Conservation (phyloP, 2,329 filamentous ascomycete genomes). For the Monosporascus sp. region DNA sequence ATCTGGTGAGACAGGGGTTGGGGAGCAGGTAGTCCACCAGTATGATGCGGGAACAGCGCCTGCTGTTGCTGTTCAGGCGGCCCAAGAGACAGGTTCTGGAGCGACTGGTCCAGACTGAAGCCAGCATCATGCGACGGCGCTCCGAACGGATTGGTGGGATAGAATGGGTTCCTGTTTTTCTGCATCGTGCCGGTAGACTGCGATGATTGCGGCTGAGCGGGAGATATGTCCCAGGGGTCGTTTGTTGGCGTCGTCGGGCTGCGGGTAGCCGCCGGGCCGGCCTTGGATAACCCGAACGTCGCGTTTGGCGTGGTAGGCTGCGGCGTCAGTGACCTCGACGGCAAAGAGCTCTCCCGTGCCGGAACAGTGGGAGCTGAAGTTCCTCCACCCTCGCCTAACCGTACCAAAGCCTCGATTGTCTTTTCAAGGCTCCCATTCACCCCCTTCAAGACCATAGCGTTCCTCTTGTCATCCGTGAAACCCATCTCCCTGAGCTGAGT, state of each 20-base stretch:
- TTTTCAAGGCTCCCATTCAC: constrained; percentile 80
- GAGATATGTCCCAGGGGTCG: constrained; percentile 62
- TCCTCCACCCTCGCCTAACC: constrained; percentile 67
- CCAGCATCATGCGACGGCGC: constrained; percentile 37
- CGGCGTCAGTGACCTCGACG: constrained; percentile 52
- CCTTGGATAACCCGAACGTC: constrained; percentile 23
- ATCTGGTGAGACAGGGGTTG: constrained; percentile 35
- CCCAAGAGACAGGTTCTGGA: constrained; percentile 69
- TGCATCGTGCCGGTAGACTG: constrained; percentile 59
- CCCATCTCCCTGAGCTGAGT: constrained; percentile 81
- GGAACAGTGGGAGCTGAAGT: constrained; percentile 35
- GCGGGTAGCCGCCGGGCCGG: constrained; percentile 20
- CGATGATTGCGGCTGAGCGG: constrained; percentile 54
- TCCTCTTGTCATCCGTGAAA: constrained; percentile 77
- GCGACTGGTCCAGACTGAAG: constrained; percentile 56
- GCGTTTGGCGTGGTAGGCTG: constrained; percentile 28
- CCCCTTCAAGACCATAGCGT: constrained; percentile 73
- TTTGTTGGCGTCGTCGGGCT: constrained; percentile 44
- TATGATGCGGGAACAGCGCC: constrained; percentile 69
- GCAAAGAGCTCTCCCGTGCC: constrained; percentile 41
- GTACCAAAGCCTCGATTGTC: constrained; percentile 77
- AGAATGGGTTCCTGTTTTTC: constrained; percentile 53
- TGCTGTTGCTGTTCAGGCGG: constrained; percentile 34
- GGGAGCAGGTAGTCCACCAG: constrained; percentile 51
- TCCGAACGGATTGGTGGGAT: constrained; percentile 67